Evolutionary conservation across 768 basidiomycete genomes (phyloP).

Genomic region (Leccinum fibrillosum): DNA sequence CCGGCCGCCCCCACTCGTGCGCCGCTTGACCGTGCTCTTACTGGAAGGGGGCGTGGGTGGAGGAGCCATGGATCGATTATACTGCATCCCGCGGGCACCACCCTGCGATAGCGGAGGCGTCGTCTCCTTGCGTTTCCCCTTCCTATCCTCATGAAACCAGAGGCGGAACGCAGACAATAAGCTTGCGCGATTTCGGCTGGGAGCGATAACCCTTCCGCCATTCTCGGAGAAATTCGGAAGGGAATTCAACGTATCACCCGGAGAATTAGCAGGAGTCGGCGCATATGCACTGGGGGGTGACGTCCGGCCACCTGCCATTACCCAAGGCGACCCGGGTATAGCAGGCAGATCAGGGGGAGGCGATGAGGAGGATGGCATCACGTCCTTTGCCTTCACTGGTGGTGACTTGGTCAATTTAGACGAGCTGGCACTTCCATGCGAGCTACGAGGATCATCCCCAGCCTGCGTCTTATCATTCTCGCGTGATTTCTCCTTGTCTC

Average conservation of each 20-base stretch:
- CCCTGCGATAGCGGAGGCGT: constrained; percentile 16
- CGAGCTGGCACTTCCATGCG: constrained; percentile 60
- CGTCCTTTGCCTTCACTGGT: constrained; percentile 51
- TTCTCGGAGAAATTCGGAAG: constrained; percentile 39
- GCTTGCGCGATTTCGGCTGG: constrained; percentile 68
- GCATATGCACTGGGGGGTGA: constrained; percentile 34
- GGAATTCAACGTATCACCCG: constrained; percentile 49
- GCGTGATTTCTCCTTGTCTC: constrained; percentile 40
- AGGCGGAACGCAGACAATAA: constrained; percentile 80
- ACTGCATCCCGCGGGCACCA: constrained; percentile 20
- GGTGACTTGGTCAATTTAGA: constrained; percentile 67
- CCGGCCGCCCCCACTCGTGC: constrained; percentile 46
- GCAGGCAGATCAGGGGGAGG: constrained; percentile 41
- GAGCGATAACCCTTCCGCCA: constrained; percentile 33
- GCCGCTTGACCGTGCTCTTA: constrained; percentile 45
- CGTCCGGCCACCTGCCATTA: constrained; percentile 49
- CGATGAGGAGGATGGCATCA: constrained; percentile 43
- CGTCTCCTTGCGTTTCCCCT: constrained; percentile 74
- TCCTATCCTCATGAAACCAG: constrained; percentile 92
- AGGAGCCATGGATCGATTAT: constrained; percentile 25
- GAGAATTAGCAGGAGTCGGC: constrained; percentile 51
- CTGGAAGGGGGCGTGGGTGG: constrained; percentile 29
- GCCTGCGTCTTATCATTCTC: constrained; percentile 41
- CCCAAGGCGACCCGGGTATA: constrained; percentile 69
- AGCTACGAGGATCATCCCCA: constrained; percentile 58